A percentile compares a stretch with the other conserved stretches of the same genome.
Conservation (phyloP, 106 monocot species). For the Apostasia ramifera region DNA sequence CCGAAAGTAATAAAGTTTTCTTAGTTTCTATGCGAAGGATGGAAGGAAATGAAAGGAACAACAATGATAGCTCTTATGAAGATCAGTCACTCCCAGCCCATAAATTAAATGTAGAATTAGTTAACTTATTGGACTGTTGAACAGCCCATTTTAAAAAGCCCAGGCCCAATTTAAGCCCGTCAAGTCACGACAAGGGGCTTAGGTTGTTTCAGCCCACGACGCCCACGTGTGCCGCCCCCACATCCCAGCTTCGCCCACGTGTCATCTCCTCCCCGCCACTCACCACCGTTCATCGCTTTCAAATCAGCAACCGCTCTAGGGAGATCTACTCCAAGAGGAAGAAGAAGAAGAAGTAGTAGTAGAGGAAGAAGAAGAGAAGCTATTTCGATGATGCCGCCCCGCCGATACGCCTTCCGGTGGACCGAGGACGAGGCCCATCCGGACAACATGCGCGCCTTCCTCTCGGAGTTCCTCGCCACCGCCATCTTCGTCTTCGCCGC, state of each 20-base stretch:
- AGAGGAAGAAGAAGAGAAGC: not conserved
- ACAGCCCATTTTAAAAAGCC: no score
- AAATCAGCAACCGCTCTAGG: not conserved
- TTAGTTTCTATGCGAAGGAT: no score
- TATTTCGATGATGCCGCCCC: conserved; percentile 19
- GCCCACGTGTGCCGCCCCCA: conserved; percentile 5
- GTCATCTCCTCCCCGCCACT: not conserved
- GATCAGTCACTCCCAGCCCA: no score
- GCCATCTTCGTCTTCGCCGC: conserved; percentile 69
- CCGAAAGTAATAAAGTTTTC: no score
- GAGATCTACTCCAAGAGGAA: not conserved
- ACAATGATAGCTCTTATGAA: no score
- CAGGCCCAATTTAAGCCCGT: no score
- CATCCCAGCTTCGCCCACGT: not conserved
- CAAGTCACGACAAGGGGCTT: no score
- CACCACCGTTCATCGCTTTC: not conserved
- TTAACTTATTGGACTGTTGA: no score
- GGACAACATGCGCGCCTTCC: conserved; percentile 47
- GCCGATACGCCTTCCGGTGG: conserved; percentile 33
- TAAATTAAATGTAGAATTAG: no score
- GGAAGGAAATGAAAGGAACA: no score
- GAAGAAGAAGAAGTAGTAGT: not conserved
- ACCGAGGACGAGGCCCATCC: conserved; percentile 44
- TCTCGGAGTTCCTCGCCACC: conserved; percentile 56
- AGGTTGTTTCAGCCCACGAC: no score